Evolutionary conservation across 2,329 filamentous ascomycete genomes (phyloP), one percentile per base, ranked within the genome.

Genomic region (Colletotrichum sp.): DNA sequence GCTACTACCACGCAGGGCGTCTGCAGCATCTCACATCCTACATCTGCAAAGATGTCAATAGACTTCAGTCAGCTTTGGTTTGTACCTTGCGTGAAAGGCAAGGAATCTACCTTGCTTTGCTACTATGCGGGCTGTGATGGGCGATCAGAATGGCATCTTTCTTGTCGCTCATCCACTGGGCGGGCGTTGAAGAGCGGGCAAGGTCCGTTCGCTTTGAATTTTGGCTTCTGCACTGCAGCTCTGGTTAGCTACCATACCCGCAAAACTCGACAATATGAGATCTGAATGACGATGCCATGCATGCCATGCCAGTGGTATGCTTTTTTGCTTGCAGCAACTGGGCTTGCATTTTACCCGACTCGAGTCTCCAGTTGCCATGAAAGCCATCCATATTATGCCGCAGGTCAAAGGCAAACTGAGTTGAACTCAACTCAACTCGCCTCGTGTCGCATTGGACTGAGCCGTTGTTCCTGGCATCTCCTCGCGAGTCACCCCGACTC

Each of bases 261-360:
- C 55, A 16, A 39, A 34, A 59, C 15, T 32, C 24, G 66, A 52
- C 28, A 39, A 62, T 39, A 57, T 67, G 72, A 76, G 69, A 76
- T 76, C 39, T 44, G 5, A 26, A 76, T 76, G 69, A 76, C 64
- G 70, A 71, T 34, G 44, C 64, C 70, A 26, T 73, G 70, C 73
- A 64, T 73, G 39, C n/a, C 62, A 34, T 32, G 55, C 36, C 24
- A 71, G 71, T 13, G 26, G 26, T 60, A 26, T 57, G 55, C 55
- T 60, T 18, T 21, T 16, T 63, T n/a, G 12, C 39, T 32, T 55
- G 52, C 16, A 26, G 32, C 44, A 32, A n/a, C 44, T 34, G 36
- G 24, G 13, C 57, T 32, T 7, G 62, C 34, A 44, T 18, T 34
- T 13, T 24, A 66, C 63, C 36, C 36, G 63, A 66, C 39, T 52